Conservation (phyloP, 345 rosid species). For the Aurinia saxatilis region DNA sequence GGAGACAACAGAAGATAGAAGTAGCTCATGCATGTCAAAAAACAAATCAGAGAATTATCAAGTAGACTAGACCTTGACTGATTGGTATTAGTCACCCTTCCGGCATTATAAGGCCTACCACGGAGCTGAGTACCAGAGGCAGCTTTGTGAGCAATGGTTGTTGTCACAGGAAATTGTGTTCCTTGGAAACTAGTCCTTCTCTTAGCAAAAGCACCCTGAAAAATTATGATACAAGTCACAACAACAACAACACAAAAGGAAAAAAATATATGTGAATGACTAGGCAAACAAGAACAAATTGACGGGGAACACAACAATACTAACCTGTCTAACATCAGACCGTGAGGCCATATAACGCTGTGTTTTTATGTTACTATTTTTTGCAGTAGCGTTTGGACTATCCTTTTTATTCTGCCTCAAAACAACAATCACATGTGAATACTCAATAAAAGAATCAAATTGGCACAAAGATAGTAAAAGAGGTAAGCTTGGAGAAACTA, state of each 20-base stretch:
- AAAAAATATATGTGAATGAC: neutral
- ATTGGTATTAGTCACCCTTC: constrained; percentile 32
- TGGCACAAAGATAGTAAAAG: neutral
- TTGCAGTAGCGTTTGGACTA: constrained; percentile 37
- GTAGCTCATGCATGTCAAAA: neutral
- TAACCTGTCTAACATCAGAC: constrained; percentile 75
- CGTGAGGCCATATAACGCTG: constrained; percentile 54
- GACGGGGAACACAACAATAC: neutral
- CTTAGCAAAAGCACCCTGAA: constrained; percentile 76
- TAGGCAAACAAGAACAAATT: neutral
- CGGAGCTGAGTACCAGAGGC: constrained; percentile 40
- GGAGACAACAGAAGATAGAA: neutral
- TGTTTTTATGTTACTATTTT: constrained; percentile 37
- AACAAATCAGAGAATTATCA: constrained; percentile 1
- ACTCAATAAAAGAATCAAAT: constrained; percentile 10
- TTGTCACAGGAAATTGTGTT: constrained; percentile 55
- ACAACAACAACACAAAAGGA: neutral
- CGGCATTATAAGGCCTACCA: constrained; percentile 44
- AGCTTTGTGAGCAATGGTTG: constrained; percentile 48
- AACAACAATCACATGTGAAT: neutral
- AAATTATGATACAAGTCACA: constrained; percentile 1
- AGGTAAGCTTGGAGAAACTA: neutral
- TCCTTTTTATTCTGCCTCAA: constrained; percentile 50
- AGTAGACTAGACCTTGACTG: constrained; percentile 56
- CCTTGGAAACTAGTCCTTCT: constrained; percentile 64